Base-by-base conservation (phyloP, 108 stramenopile species). In the Nitzschia sp. region DNA sequence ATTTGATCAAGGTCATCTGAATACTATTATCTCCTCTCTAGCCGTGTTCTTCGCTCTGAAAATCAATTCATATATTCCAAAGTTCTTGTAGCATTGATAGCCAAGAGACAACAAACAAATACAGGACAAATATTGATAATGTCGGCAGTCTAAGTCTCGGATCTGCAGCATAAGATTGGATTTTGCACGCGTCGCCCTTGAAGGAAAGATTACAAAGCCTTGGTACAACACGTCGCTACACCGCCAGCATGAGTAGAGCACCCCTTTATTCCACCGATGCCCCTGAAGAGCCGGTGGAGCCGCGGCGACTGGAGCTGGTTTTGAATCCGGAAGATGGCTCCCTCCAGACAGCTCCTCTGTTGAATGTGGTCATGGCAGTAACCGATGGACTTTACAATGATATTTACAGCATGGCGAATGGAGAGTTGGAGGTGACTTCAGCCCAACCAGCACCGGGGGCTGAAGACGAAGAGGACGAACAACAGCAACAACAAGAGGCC, bases 301-400 rank as follows among this genome's bases (percentile, higher is more conserved):
- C 84, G 0, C 73, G 68, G 17, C 74, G 71, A 53, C 54, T 86
- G 28, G 85, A 86, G 44, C 65, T 86, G 17, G 72, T 77, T 0
- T 6, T 86, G 33, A 75, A 76, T 67, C 85, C 88, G 17, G 87
- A 85, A 60, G 80, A 84, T 78, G 93, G 93, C n/a, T 77, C 89
- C 8, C 66, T 94, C 23, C 74, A 77, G 57, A 90, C 85, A 13
- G 87, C 90, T 30, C 89, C 93, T 0, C 68, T 94, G 22, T 66
- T 81, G 28, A 79, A 65, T 8, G 87, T 94, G 1, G 31, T 94
- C 45, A 77, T 86, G 63, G 70, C 93, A 11, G 71, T 87, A 16
- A 94, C 90, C 33, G 88, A 95, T 68, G 77, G 72, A 11, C 73
- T 92, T 21, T 95, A 92, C 72, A 70, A 73, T 41, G 93, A 95